Conservation (phyloP, 2,329 filamentous ascomycete species). For the Aspergillus pseudoterreus region DNA sequence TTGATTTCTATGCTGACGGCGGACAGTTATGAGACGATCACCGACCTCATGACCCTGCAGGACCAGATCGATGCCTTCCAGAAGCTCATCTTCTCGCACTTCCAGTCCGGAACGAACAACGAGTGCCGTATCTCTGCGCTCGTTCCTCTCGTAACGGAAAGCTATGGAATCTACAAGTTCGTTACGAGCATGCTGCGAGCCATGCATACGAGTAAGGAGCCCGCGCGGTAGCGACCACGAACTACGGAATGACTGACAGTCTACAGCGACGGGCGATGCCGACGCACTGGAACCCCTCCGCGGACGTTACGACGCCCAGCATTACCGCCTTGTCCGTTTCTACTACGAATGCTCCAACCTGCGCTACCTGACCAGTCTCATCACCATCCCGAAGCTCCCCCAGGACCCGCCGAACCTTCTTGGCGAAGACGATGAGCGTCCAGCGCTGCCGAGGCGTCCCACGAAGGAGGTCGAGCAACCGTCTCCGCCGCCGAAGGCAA, state of each 20-base stretch:
- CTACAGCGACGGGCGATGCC: slow-evolving; percentile 78
- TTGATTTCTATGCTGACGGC: slow-evolving; percentile 18
- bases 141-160: slow-evolving; percentile 92
- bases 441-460: slow-evolving; percentile 75
- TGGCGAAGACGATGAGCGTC: slow-evolving; percentile 77
- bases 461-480: slow-evolving; percentile 66
- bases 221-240: neutral
- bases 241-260: slow-evolving; percentile 3
- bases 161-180: slow-evolving; percentile 99
- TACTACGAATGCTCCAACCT: slow-evolving; percentile 99
- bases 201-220: slow-evolving; percentile 80
- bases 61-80: slow-evolving; percentile 99
- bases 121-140: slow-evolving; percentile 94
- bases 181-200: slow-evolving; percentile 98
- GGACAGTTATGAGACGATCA: slow-evolving; percentile 77
- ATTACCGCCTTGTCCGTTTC: slow-evolving; percentile 94
- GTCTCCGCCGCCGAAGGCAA: slow-evolving; percentile 62
- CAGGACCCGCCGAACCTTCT: slow-evolving; percentile 90
- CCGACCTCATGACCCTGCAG: slow-evolving; percentile 91
- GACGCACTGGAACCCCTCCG: slow-evolving; percentile 87
- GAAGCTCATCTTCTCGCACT: slow-evolving; percentile 97
- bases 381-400: slow-evolving; percentile 91
- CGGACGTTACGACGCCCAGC: slow-evolving; percentile 87
- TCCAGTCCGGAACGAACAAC: slow-evolving; percentile 85
- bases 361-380: slow-evolving; percentile 91